Conservation (phyloP, 1,284 basidiomycete species). For the Cryptococcus sp. region DNA sequence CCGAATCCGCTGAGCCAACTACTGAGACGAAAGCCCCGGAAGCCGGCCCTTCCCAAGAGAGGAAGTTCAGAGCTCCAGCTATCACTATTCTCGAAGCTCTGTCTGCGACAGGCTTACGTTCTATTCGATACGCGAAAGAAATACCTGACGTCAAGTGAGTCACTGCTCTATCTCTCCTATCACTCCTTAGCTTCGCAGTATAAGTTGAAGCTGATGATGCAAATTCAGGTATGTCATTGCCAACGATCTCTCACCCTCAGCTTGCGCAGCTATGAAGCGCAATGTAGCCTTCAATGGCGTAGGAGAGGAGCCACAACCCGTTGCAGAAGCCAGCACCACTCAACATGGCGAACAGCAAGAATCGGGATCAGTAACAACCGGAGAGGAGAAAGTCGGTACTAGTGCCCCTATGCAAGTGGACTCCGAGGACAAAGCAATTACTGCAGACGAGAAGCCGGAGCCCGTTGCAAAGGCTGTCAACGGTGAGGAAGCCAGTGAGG, state of each 20-base stretch:
- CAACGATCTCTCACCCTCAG: conserved; percentile 85
- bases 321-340: not conserved
- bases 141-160: conserved; percentile 82
- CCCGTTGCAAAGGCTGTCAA: conserved; percentile 20
- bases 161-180: not conserved
- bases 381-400: conserved; percentile 17
- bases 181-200: not conserved
- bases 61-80: conserved; percentile 58
- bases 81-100: conserved; percentile 91
- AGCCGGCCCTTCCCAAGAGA: conserved; percentile 25
- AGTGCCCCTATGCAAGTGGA: conserved; percentile 12
- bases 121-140: conserved; percentile 97
- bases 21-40: no score
- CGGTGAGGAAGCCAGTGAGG: conserved; percentile 1
- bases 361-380: conserved; percentile 16
- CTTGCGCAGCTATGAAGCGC: conserved; percentile 80
- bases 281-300: conserved; percentile 90
- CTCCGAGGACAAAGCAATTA: conserved; percentile 21
- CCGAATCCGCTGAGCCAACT: not conserved
- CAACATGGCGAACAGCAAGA: not conserved
- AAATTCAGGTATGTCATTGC: conserved; percentile 77
- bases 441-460: conserved; percentile 20
- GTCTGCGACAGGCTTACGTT: conserved; percentile 90
- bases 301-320: conserved; percentile 42
- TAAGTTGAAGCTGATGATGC: no score